Evolutionary conservation across 2,329 filamentous ascomycete genomes (phyloP), one percentile per base, ranked within the genome.

Genomic region (Aspergillus ibericus): DNA sequence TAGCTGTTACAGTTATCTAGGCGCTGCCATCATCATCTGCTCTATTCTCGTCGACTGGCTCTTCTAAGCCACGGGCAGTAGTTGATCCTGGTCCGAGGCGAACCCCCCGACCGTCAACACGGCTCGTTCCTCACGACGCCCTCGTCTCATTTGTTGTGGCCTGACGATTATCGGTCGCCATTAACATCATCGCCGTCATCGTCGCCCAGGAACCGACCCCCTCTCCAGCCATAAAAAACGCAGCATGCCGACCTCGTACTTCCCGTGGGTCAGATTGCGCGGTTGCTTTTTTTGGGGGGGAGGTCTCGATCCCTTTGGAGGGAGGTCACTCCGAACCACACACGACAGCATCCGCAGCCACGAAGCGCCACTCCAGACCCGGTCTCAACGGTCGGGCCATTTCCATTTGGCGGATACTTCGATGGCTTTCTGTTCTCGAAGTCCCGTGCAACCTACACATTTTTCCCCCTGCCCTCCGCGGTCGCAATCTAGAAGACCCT

Each of bases 301-400:
- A n/a, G 32, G 38, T 44, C 48, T 52, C 47, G 29, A 46, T 27
- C 27, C 36, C 47, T 22, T 29, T 36, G 20, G 22, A 58, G 49
- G 48, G 47, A 18, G 42, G 44, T 54, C 78, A 84, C 53, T 82
- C 78, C 13, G 82, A 83, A 63, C 84, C 83, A 0, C 82, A 52
- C 47, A 85, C 60, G 82, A 85, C 60, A 70, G 84, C 1, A 82
- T 82, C 47, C 52, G 52, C 54, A 58, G 55, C 56, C 56, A 61
- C 48, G 36, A 36, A 53, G 51, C 57, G 57, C 54, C 58, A 62
- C 58, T 47, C 27, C 34, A 40, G 38, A 53, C 7, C 82, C 84
- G 2, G 86, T 87, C 42, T 84, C 44, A 55, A 60, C 55, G 51
- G 47, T 58, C 60, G 53, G 50, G 32, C 56, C 35, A 40, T 58